A percentile compares a stretch with the other conserved stretches of the same genome.
phyloP scores from a whole-genome alignment of 148 eudicot species.

The Bassia scoparia region DNA sequence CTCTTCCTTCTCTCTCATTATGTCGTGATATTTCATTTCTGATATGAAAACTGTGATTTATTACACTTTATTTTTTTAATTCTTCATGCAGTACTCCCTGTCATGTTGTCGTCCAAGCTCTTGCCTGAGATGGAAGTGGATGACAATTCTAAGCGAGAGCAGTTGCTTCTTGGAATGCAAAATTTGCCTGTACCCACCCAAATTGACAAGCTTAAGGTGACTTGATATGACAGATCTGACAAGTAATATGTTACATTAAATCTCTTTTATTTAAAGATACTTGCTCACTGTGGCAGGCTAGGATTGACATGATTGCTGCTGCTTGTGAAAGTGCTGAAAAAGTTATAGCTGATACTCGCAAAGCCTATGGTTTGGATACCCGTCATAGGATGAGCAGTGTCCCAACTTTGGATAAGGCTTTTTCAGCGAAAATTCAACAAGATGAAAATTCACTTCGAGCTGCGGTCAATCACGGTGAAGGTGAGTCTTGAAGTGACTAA shows the following conservation, averaged over 20 bases:
- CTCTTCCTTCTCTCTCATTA: no score
- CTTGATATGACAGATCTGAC: conserved; percentile 7
- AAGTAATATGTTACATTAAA: background rate
- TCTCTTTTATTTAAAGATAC: conserved; percentile 9
- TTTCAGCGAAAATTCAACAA: conserved; percentile 93
- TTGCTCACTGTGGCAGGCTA: conserved; percentile 46
- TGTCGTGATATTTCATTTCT: no score
- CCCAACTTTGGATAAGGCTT: conserved; percentile 85
- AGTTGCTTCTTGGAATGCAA: conserved; percentile 76
- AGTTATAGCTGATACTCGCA: conserved; percentile 90
- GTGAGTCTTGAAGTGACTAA: conserved; percentile 30
- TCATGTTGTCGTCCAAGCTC: conserved; percentile 97
- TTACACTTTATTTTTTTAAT: conserved; percentile 5
- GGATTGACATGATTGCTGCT: conserved; percentile 89
- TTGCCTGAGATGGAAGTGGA: conserved; percentile 95
- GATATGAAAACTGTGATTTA: no score
- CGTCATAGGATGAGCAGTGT: conserved; percentile 65
- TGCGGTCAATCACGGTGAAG: conserved; percentile 95
- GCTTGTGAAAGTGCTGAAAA: conserved; percentile 99
- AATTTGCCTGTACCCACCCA: conserved; percentile 58
- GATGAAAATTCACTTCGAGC: conserved; percentile 80
- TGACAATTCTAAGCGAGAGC: conserved; percentile 77
- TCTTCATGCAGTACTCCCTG: conserved; percentile 70
- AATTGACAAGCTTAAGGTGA: conserved; percentile 88
- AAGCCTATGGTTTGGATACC: conserved; percentile 75